Evolutionary conservation across 371 early-diverging fungal species (phyloP).

Genomic region (Globomyces sp.): DNA sequence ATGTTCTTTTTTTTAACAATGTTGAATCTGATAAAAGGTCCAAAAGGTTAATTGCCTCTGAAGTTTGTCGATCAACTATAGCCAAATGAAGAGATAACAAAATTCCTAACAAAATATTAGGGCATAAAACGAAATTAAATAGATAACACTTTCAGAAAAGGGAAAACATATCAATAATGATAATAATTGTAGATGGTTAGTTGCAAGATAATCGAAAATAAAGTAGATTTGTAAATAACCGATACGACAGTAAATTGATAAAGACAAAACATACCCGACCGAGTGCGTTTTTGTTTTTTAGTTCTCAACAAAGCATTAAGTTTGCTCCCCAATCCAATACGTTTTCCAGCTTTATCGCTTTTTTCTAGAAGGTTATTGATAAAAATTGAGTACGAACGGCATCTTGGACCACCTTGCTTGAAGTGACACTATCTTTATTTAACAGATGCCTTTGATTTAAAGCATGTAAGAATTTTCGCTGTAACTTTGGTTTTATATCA

Average conservation of each 20-base stretch:
- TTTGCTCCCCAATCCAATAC: slow-evolving; percentile 10
- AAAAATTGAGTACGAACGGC: not conserved
- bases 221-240: no score
- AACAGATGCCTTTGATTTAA: not conserved
- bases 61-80: slow-evolving; percentile 22
- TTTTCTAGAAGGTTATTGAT: not conserved
- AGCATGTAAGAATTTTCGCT: slow-evolving; percentile 5
- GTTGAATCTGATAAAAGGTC: slow-evolving; percentile 28
- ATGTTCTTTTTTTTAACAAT: slow-evolving; percentile 36
- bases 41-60: slow-evolving; percentile 15
- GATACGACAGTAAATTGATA: no score
- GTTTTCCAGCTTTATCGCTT: slow-evolving; percentile 10
- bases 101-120: slow-evolving; percentile 11
- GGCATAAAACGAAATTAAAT: no score
- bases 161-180: no score
- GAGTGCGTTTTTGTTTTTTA: slow-evolving; percentile 17
- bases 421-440: not conserved
- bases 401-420: not conserved
- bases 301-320: slow-evolving; percentile 12
- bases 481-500: slow-evolving; percentile 1
- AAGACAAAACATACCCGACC: not conserved
- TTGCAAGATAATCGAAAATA: no score
- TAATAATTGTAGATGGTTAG: no score
- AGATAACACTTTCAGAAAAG: no score
- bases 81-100: slow-evolving; percentile 25